Conservation (phyloP, 2,329 filamentous ascomycete species). For the Claviceps maximensis region DNA sequence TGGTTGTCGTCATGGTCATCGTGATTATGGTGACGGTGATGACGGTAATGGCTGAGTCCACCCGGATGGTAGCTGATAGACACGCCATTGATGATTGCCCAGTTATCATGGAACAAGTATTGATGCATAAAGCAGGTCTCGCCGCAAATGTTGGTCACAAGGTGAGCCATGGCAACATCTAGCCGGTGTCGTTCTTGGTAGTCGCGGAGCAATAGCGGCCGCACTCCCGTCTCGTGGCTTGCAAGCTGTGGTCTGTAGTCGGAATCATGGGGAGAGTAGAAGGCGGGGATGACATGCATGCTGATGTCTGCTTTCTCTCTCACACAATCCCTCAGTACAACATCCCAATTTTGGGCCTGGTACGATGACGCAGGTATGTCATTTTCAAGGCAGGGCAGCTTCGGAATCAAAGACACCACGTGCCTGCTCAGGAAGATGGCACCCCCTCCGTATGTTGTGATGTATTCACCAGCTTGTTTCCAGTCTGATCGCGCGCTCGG, state of each 20-base stretch:
- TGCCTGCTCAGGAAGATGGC: slow-evolving; percentile 27
- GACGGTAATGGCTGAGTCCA: slow-evolving; percentile 15
- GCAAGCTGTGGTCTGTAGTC: slow-evolving; percentile 15
- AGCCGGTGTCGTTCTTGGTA: slow-evolving; percentile 25
- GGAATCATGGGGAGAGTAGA: slow-evolving; percentile 26
- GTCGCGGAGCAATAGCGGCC: slow-evolving; percentile 28
- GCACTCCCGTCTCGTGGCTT: slow-evolving; percentile 26
- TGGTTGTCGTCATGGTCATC: not conserved
- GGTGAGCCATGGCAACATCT: slow-evolving; percentile 27
- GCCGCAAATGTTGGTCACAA: slow-evolving; percentile 29
- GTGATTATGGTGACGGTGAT: not conserved
- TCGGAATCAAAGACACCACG: slow-evolving; percentile 21
- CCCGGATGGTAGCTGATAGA: slow-evolving; percentile 30
- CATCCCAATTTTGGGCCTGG: slow-evolving; percentile 25
- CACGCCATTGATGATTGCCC: slow-evolving; percentile 34
- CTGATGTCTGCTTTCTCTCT: slow-evolving; percentile 19
- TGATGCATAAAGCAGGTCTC: slow-evolving; percentile 34
- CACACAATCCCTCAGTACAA: slow-evolving; percentile 28
- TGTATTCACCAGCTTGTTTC: slow-evolving; percentile 21
- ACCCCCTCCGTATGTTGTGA: slow-evolving; percentile 30
- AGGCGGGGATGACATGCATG: slow-evolving; percentile 30
- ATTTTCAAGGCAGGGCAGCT: slow-evolving; percentile 24
- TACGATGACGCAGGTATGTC: slow-evolving; percentile 7
- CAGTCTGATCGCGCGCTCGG: slow-evolving; percentile 32
- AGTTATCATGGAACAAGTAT: slow-evolving; percentile 31